Percentiles rank a stretch among this genome's conserved stretches.
phyloP scores from a whole-genome alignment of 148 eudicot genomes.

The Vaccinium corymbosum region DNA sequence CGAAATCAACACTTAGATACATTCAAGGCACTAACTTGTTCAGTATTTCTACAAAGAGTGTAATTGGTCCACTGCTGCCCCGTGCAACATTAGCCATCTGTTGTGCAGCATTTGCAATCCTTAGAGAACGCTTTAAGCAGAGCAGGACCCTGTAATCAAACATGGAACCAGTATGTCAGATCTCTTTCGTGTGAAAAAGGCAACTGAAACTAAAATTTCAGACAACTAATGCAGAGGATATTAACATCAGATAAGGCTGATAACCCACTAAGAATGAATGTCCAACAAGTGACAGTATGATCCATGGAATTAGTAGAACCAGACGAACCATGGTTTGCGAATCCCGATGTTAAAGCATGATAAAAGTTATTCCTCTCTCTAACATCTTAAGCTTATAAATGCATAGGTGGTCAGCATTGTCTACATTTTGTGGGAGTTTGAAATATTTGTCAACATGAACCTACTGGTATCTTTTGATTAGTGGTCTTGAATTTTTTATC shows the following conservation, averaged over 20 bases:
- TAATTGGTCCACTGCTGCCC: conserved; percentile 95
- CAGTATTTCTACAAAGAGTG: conserved; percentile 87
- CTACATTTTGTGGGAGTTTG: too few relatives aligned
- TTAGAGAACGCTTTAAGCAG: conserved; percentile 87
- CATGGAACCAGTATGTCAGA: not conserved
- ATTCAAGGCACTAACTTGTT: conserved; percentile 66
- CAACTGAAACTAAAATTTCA: not conserved
- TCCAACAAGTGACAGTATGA: not conserved
- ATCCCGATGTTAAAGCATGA: too few relatives aligned
- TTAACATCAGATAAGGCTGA: not conserved
- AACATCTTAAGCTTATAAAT: too few relatives aligned
- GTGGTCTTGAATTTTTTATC: not conserved
- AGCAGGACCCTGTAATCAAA: conserved; percentile 66
- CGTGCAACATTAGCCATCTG: conserved; percentile 94
- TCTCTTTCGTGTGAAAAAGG: not conserved
- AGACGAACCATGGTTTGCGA: not conserved
- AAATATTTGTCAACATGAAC: too few relatives aligned
- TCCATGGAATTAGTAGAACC: not conserved
- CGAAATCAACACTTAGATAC: not conserved
- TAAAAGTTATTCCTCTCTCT: too few relatives aligned
- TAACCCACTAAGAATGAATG: not conserved
- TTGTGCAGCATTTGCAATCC: conserved; percentile 99
- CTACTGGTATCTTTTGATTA: not conserved
- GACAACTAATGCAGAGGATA: conserved; percentile 1
- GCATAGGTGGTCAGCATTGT: too few relatives aligned